These are phyloP conservation scores for Neotropicomus parvogracilis DNA, from an alignment of 1,284 basidiomycete genomes.

Conservation along the genomic window DNA sequence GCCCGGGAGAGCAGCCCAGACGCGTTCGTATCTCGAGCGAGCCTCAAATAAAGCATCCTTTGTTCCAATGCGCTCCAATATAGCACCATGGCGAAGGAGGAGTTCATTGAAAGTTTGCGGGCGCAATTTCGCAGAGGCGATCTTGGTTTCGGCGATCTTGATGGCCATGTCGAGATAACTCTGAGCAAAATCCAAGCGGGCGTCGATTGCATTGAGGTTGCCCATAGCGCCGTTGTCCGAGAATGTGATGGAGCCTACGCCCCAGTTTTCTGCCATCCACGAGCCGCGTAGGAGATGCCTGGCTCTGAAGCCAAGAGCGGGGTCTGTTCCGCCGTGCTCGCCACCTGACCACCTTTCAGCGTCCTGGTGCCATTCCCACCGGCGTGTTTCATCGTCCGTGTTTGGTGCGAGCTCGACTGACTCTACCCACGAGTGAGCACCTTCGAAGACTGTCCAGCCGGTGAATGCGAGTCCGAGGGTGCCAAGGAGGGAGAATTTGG, in stretches of 20 bases:
- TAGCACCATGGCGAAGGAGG: slow-evolving; percentile 55
- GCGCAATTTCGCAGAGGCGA: slow-evolving; percentile 38
- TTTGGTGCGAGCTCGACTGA: slow-evolving; percentile 53
- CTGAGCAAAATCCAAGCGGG: slow-evolving; percentile 51
- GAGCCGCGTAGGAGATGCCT: slow-evolving; percentile 69
- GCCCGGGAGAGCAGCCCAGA: slow-evolving; percentile 48
- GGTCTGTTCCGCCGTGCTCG: slow-evolving; percentile 66
- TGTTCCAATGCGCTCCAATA: slow-evolving; percentile 68
- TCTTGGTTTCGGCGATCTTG: slow-evolving; percentile 41
- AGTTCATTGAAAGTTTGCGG: slow-evolving; percentile 58
- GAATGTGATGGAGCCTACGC: slow-evolving; percentile 47
- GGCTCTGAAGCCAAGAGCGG: slow-evolving; percentile 61
- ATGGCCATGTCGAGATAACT: slow-evolving; percentile 54
- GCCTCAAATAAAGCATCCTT: slow-evolving; percentile 54
- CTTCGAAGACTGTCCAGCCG: slow-evolving; percentile 50
- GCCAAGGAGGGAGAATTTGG: slow-evolving; percentile 40
- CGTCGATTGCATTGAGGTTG: slow-evolving; percentile 47
- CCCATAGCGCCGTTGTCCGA: slow-evolving; percentile 37
- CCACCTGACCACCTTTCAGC: slow-evolving; percentile 75
- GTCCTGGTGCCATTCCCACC: slow-evolving; percentile 75
- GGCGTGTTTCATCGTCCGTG: slow-evolving; percentile 48
- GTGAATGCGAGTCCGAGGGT: slow-evolving; percentile 39
- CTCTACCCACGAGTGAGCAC: slow-evolving; percentile 70
- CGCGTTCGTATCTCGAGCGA: slow-evolving; percentile 59
- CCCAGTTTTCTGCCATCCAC: slow-evolving; percentile 77